Evolutionary conservation across 257 asterid species (phyloP), one percentile per base, ranked within the genome.

Genomic region (Haberlea rhodopensis): DNA sequence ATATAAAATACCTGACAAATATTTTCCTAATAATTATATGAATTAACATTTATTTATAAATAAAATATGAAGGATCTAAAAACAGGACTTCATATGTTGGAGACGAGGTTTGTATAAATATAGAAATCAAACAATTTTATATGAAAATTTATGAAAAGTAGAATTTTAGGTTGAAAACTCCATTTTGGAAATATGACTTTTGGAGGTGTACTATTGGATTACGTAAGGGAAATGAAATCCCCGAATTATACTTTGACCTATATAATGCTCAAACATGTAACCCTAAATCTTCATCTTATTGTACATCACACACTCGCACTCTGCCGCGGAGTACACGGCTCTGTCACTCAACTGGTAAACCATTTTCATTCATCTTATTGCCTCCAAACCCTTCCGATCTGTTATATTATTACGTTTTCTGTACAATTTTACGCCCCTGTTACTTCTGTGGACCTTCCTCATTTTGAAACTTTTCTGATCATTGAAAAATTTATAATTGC

Each of bases 251-350:
- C 81, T 21, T 70, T 34, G 40, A 23, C 19, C 5, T 19, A 10
- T 72, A 72, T 71, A 68, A 53, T 64, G 58, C 52, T 24, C 53
- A 68, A 40, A 28, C 62, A 52, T 25, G 77, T 75, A 81, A 79
- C 87, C 87, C 90, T 79, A 84, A 77, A 66, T 65, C 75, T 63
- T 8, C 66, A 40, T 22, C 52, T 37, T 43, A 21, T 22, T 67
- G 20, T 46, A 48, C 66, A 7, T 46, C 57, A 49, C 66, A n/a
- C 6, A 6, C n/a, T 43, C 57, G 2, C 57, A 2, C 53, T 53
- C 69, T 16, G 67, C 65, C 60, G 45, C 65, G 18, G 64, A 54
- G 67, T 75, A 7, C 46, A 23, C 69, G 70, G 80, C 78, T 63
- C 25, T 31, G 16, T 67, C 83, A 53, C 72, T 63, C 72, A 28